A percentile compares a stretch with the other conserved stretches of the same genome.
phyloP scores from a whole-genome alignment of 1,284 basidiomycete species.

The Earliella scabrosa region DNA sequence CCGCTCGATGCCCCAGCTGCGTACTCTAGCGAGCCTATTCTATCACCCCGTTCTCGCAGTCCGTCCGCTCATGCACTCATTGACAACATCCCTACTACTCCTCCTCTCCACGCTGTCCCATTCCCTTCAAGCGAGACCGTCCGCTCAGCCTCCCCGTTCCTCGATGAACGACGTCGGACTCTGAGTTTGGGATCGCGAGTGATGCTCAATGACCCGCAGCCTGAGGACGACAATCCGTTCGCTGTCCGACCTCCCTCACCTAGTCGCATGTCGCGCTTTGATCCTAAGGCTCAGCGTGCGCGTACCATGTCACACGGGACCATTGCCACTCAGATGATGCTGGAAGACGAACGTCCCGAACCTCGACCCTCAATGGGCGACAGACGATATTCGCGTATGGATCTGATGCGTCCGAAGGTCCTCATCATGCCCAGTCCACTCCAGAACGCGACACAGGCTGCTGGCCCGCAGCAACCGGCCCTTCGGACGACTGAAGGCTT shows the following conservation, averaged over 20 bases:
- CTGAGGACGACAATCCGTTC: slow-evolving; percentile 57
- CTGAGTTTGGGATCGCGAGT: slow-evolving; percentile 51
- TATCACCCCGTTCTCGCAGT: slow-evolving; percentile 45
- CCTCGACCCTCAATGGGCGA: slow-evolving; percentile 44
- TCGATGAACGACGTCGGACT: slow-evolving; percentile 40
- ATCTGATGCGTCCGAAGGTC: slow-evolving; percentile 79
- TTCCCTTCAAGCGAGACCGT: slow-evolving; percentile 61
- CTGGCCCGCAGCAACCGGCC: slow-evolving; percentile 34
- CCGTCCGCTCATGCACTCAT: slow-evolving; percentile 55
- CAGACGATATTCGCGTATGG: slow-evolving; percentile 69
- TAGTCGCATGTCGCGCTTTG: slow-evolving; percentile 66
- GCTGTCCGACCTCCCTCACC: slow-evolving; percentile 61
- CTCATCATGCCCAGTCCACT: slow-evolving; percentile 86
- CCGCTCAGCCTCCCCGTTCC: slow-evolving; percentile 54
- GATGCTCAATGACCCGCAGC: slow-evolving; percentile 40
- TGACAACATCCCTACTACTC: slow-evolving; percentile 45
- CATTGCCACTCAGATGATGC: slow-evolving; percentile 62
- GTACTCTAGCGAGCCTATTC: slow-evolving; percentile 19
- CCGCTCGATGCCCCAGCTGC: slow-evolving; percentile 52
- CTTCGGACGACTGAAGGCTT: slow-evolving; percentile 58
- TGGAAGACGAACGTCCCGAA: slow-evolving; percentile 56
- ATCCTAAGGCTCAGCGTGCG: slow-evolving; percentile 66
- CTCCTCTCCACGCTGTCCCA: slow-evolving; percentile 57
- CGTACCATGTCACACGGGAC: slow-evolving; percentile 72
- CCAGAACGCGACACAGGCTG: slow-evolving; percentile 49